Evolutionary conservation across 2,329 filamentous ascomycete species (phyloP), one percentile per base, ranked within the genome.

Genomic region (Cladosporium austrohemisphaericum): DNA sequence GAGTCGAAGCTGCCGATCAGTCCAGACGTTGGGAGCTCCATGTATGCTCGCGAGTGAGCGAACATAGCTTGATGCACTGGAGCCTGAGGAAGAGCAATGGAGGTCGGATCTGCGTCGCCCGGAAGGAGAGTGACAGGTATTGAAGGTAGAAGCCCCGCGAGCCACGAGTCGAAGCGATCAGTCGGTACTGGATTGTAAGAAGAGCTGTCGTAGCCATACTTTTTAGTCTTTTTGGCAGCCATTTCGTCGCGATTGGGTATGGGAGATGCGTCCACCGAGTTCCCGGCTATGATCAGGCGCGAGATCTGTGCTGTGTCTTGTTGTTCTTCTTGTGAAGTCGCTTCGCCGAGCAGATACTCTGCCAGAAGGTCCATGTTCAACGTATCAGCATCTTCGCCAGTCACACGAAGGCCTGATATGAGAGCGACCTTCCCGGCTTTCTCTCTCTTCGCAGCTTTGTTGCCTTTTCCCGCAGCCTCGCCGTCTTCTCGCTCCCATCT

Each of bases 1-100:
- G 80, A 78, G 66, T 97, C 88, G 46, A 98, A 83, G 85, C 90
- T 95, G 16, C 85, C 83, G 0, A 79, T 71, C 41, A 80, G 73
- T 2, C 35, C 49, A 11, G 49, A 45, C 10, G 38, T 46, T 2
- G 49, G 40, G 11, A 71, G 68, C 9, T 76, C 70, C 26, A 77
- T 78, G 64, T 88, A 98, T 6, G 79, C 72, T 55, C 90, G 78
- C 14, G 88, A 76, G 7, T 79, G 76, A 0, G 89, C 86, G 60
- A 98, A 93, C 80, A 98, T 89, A 52, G 93, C 92, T 4, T 87
- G 76, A 68, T 98, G 93, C 41, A 98, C 86, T 1, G 88, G 86
- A 67, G 97, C 93, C 64, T 98, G 93, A 0, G 93, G 93, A 22
- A 95, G 81, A 55, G 88, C 86, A 45, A 87, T 82, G 63, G 95